These are phyloP conservation scores for Chimonanthus salicifolius DNA, from an alignment of 164 flowering plant species.

Conservation along the genomic window DNA sequence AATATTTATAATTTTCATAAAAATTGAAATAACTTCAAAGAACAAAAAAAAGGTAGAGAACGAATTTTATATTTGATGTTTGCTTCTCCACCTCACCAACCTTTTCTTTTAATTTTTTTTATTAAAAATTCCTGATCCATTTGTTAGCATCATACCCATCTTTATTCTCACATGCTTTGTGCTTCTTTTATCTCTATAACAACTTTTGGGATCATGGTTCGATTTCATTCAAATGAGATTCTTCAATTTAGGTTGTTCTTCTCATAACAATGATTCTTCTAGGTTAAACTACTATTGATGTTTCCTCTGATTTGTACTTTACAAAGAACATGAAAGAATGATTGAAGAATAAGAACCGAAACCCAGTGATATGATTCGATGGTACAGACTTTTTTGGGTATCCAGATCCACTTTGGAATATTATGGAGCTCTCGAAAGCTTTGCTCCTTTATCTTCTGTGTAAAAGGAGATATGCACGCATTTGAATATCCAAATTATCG, in stretches of 20 bases:
- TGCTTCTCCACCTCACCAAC: too few species aligned
- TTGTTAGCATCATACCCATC: not conserved
- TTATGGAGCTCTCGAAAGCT: slow-evolving; percentile 11
- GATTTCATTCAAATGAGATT: not conserved
- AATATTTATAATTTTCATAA: too few species aligned
- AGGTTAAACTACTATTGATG: not conserved
- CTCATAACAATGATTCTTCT: not conserved
- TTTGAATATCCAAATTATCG: slow-evolving; percentile 6
- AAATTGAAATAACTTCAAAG: too few species aligned
- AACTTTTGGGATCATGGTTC: slow-evolving; percentile 1
- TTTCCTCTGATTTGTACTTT: slow-evolving; percentile 5
- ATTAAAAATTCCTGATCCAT: not conserved
- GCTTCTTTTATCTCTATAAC: not conserved
- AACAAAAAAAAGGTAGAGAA: too few species aligned
- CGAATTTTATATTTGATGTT: too few species aligned
- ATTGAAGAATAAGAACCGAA: slow-evolving; percentile 14
- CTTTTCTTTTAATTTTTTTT: too few species aligned
- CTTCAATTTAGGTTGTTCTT: not conserved
- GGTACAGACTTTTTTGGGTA: slow-evolving; percentile 5
- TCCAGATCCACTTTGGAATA: slow-evolving; percentile 7
- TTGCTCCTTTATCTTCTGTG: not conserved
- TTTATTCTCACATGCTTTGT: slow-evolving; percentile 8
- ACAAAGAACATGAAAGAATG: not conserved
- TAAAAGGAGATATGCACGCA: not conserved
- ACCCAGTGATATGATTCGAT: not conserved